Percentiles rank a stretch among this genome's conserved stretches.
phyloP scores from a whole-genome alignment of 2,329 filamentous ascomycete genomes.

The Penicillium sp. region DNA sequence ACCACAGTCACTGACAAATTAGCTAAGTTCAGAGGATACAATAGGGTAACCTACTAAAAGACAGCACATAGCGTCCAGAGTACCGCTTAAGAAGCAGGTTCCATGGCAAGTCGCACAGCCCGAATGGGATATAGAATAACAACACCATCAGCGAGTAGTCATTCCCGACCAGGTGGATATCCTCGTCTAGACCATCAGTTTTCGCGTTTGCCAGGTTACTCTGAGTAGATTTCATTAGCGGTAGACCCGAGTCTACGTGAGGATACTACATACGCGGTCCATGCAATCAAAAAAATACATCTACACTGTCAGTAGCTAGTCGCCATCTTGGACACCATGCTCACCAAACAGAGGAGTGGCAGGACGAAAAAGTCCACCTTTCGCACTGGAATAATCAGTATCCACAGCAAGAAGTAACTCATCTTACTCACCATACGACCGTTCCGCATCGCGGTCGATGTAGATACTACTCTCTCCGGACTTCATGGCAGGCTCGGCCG shows the following conservation, averaged over 20 bases:
- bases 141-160: slow-evolving; percentile 32
- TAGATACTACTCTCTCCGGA: too few relatives aligned
- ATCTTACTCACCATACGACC: too few relatives aligned
- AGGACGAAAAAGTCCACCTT: too few relatives aligned
- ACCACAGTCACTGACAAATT: slow-evolving; percentile 19
- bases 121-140: slow-evolving; percentile 46
- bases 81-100: slow-evolving; percentile 34
- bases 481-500: too few relatives aligned
- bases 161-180: slow-evolving; percentile 32
- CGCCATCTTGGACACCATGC: too few relatives aligned
- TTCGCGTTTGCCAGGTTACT: slow-evolving; percentile 42
- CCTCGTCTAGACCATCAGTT: slow-evolving; percentile 42
- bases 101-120: slow-evolving; percentile 43
- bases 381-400: too few relatives aligned
- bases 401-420: too few relatives aligned
- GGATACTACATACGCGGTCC: slow-evolving; percentile 23
- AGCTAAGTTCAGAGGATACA: too few relatives aligned
- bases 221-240: slow-evolving; percentile 19
- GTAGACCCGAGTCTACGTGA: too few relatives aligned
- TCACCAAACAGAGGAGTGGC: slow-evolving; percentile 34
- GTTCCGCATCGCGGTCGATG: too few relatives aligned
- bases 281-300: slow-evolving; percentile 36
- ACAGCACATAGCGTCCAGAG: slow-evolving; percentile 38
- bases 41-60: too few relatives aligned
- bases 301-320: fast-evolving